Conservation (phyloP, 192 early-diverging fungal genomes). For the Diversispora epigaea region DNA sequence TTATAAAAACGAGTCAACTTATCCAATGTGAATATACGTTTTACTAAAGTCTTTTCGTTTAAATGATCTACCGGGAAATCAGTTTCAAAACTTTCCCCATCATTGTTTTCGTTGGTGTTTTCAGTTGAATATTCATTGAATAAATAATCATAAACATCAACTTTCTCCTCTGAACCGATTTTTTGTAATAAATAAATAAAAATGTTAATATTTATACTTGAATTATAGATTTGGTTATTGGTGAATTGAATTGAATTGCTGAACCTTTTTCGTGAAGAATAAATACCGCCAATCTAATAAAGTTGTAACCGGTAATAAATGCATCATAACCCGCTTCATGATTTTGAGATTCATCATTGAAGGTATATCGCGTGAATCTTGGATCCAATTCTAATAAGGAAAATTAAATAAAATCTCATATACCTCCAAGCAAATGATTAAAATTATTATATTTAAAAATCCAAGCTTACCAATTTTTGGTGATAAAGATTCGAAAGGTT, state of each 20-base stretch:
- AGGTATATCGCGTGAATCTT: slow-evolving; percentile 48
- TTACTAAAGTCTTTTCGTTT: slow-evolving; percentile 1
- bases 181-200: background rate
- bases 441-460: background rate
- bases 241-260: too few relatives aligned
- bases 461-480: slow-evolving; percentile 54
- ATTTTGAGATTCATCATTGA: slow-evolving; percentile 44
- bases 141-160: background rate
- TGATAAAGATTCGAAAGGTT: slow-evolving; percentile 42
- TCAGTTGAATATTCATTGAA: background rate
- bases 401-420: background rate
- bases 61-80: background rate
- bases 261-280: slow-evolving; percentile 45
- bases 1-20: slow-evolving; percentile 49
- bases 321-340: slow-evolving; percentile 96
- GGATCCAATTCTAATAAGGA: slow-evolving; percentile 48
- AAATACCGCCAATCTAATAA: slow-evolving; percentile 63
- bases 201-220: background rate
- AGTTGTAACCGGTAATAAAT: slow-evolving; percentile 81
- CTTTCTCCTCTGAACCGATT: background rate
- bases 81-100: background rate
- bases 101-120: background rate
- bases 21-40: slow-evolving; percentile 3
- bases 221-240: background rate
- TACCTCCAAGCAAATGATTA: background rate